Evolutionary conservation across 352 stramenopile species (phyloP).

Genomic region (Phytophthora cryptogea): DNA sequence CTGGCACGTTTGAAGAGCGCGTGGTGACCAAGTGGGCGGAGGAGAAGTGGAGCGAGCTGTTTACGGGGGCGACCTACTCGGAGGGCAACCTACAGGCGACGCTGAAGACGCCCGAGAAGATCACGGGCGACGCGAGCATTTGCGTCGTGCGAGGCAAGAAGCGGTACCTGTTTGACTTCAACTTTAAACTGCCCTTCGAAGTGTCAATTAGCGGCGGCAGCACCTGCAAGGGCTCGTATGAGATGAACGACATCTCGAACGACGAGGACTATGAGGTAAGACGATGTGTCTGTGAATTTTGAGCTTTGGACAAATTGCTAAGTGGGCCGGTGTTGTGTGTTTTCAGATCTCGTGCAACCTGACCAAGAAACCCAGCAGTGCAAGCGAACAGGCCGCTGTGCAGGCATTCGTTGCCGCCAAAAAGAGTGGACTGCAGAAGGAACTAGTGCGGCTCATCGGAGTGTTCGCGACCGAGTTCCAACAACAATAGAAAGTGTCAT

Average conservation of each 20-base stretch:
- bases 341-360: constrained; percentile 60
- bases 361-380: constrained; percentile 52
- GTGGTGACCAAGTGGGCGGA: constrained; percentile 88
- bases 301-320: too few species aligned
- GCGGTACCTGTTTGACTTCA: constrained; percentile 89
- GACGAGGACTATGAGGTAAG: constrained; percentile 87
- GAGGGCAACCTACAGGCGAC: constrained; percentile 50
- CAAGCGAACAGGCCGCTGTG: constrained; percentile 46
- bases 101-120: constrained; percentile 68
- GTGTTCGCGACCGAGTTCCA: constrained; percentile 72
- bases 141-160: constrained; percentile 90
- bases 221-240: constrained; percentile 67
- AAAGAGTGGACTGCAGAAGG: constrained; percentile 60
- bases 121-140: constrained; percentile 86
- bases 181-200: constrained; percentile 76
- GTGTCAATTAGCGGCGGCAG: constrained; percentile 52
- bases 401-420: constrained; percentile 57
- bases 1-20: constrained; percentile 91
- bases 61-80: constrained; percentile 42
- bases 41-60: constrained; percentile 67
- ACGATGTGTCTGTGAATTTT: background rate
- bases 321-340: background rate
- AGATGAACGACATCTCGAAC: constrained; percentile 87
- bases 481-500: constrained; percentile 52
- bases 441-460: constrained; percentile 62